Evolutionary conservation across 2,329 filamentous ascomycete genomes (phyloP).

Genomic region (Graphium sp.): DNA sequence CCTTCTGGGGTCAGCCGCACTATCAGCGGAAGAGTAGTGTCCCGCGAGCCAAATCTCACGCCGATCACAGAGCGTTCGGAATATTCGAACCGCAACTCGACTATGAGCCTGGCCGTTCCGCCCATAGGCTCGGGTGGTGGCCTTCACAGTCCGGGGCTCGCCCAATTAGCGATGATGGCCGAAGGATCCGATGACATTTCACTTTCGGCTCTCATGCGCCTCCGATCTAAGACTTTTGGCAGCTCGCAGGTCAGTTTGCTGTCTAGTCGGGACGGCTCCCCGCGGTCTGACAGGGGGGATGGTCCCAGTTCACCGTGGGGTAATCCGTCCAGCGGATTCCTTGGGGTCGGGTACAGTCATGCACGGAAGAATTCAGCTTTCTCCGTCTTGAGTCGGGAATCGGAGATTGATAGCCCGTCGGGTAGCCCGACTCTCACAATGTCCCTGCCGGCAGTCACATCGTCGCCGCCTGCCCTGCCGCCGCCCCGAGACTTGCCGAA

Average conservation of each 20-base stretch:
- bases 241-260: constrained; percentile 60
- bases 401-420: constrained; percentile 25
- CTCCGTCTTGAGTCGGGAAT: constrained; percentile 29
- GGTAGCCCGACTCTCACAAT: constrained; percentile 34
- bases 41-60: constrained; percentile 79
- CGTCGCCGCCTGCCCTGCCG: constrained; percentile 8
- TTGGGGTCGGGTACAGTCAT: constrained; percentile 12
- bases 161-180: constrained; percentile 54
- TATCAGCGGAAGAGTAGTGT: constrained; percentile 56
- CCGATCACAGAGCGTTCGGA: constrained; percentile 94
- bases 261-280: constrained; percentile 33
- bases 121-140: constrained; percentile 21
- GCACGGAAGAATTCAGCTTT: constrained; percentile 31
- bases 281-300: constrained; percentile 30
- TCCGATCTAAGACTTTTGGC: constrained; percentile 65
- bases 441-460: constrained; percentile 14
- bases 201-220: constrained; percentile 51
- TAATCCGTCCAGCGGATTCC: neutral
- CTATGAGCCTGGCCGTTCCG: constrained; percentile 55
- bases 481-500: constrained; percentile 7
- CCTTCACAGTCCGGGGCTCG: constrained; percentile 55
- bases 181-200: constrained; percentile 48
- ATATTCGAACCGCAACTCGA: constrained; percentile 86
- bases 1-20: constrained; percentile 53
- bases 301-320: constrained; percentile 24